These are phyloP conservation scores for Ceratopteris richardii DNA, from an alignment of 75 land plant species.

Conservation along the genomic window DNA sequence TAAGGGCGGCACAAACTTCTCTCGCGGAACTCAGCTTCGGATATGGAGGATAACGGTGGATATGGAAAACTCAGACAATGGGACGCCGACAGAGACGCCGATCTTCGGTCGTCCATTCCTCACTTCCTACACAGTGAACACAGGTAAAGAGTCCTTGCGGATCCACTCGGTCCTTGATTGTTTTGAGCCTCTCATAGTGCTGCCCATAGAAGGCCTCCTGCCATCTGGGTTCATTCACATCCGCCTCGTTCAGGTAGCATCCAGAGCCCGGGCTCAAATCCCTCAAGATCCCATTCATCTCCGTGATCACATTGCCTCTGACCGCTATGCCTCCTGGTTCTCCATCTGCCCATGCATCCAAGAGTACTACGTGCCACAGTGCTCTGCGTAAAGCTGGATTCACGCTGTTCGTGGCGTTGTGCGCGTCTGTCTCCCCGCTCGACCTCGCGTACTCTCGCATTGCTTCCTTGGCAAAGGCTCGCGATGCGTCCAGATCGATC, in stretches of 20 bases:
- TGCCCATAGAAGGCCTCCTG: constrained; percentile 16
- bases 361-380: constrained; percentile 15
- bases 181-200: constrained; percentile 12
- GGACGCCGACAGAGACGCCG: too few species aligned
- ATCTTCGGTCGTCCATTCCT: neutral
- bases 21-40: too few species aligned
- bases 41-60: too few species aligned
- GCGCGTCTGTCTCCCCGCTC: neutral
- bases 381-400: constrained; percentile 27
- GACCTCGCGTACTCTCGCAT: too few species aligned
- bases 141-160: constrained; percentile 19
- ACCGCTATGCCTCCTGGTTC: constrained; percentile 2
- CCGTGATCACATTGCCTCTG: neutral
- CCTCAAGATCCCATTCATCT: neutral
- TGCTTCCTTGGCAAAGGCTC: too few species aligned
- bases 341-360: constrained; percentile 1
- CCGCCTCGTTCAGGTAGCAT: constrained; percentile 33
- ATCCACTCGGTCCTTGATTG: constrained; percentile 18
- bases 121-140: constrained; percentile 21
- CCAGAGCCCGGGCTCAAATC: constrained; percentile 14
- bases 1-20: too few species aligned
- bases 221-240: constrained; percentile 20
- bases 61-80: too few species aligned
- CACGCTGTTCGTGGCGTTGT: constrained; percentile 9
- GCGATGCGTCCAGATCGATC: too few species aligned